phyloP scores from a whole-genome alignment of 2,329 filamentous ascomycete species.

The Pseudocercospora fuligena region DNA sequence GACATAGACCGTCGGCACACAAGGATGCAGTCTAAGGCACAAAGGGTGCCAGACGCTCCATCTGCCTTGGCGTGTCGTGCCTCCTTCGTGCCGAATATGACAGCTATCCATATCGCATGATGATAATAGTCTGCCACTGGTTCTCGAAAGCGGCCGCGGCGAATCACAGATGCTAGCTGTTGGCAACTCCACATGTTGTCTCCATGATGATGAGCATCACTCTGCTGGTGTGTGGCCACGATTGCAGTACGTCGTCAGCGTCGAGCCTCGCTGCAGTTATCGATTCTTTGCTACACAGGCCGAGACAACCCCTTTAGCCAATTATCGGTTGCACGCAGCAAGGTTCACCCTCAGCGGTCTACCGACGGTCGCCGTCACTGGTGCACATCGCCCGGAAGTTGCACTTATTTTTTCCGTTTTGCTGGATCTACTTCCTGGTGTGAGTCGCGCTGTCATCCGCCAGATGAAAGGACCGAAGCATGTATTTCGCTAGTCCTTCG shows the following conservation, averaged over 20 bases:
- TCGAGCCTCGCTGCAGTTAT: not conserved
- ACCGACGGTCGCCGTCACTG: constrained; percentile 3
- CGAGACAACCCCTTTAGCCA: constrained; percentile 3
- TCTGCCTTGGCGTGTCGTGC: not conserved
- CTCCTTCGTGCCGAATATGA: not conserved
- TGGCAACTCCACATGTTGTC: not conserved
- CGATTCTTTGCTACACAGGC: not conserved
- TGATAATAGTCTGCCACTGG: not conserved
- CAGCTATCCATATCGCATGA: not conserved
- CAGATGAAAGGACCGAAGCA: constrained; percentile 10
- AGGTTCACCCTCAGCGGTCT: not conserved
- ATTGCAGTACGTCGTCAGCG: not conserved
- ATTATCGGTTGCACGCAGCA: not conserved
- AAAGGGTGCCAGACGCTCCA: not conserved
- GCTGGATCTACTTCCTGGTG: not conserved
- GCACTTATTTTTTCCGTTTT: not conserved
- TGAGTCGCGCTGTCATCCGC: constrained; percentile 8
- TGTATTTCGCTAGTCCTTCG: constrained; percentile 7
- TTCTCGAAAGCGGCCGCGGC: not conserved
- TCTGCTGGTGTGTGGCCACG: not conserved
- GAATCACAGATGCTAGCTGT: not conserved
- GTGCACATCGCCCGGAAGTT: constrained; percentile 4
- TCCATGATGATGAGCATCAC: not conserved
- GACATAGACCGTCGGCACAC: constrained; percentile 7
- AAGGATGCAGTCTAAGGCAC: constrained; percentile 1